These are phyloP conservation scores for Alternaria longipes DNA, from an alignment of 2,329 filamentous ascomycete species.

Conservation along the genomic window DNA sequence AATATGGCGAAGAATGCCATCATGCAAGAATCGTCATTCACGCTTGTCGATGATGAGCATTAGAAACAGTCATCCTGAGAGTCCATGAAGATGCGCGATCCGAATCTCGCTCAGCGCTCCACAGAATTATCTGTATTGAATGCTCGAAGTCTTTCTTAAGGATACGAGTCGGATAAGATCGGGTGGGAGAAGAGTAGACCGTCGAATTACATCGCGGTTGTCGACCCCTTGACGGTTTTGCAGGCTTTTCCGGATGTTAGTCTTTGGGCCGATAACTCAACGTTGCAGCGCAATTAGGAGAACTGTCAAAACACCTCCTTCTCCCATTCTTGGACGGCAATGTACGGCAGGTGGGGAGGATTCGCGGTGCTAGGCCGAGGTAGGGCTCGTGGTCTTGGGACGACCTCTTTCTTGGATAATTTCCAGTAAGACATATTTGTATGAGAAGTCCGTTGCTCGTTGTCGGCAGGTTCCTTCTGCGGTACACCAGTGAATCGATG, in stretches of 20 bases:
- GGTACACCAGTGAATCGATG: too few species aligned
- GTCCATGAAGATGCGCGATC: background rate
- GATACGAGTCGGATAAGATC: too few species aligned
- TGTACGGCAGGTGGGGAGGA: background rate
- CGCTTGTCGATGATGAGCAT: background rate
- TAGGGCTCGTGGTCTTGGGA: background rate
- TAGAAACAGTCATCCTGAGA: background rate
- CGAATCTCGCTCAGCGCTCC: too few species aligned
- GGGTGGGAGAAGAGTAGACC: too few species aligned
- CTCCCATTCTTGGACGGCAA: background rate
- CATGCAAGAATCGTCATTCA: background rate
- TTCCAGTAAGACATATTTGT: too few species aligned
- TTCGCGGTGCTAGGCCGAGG: background rate
- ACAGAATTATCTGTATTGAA: accelerated
- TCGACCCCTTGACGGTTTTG: too few species aligned
- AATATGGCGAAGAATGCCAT: background rate
- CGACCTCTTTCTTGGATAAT: too few species aligned
- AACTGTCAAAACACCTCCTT: background rate
- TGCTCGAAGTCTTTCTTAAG: too few species aligned
- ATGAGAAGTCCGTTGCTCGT: too few species aligned
- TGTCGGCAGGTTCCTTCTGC: background rate
- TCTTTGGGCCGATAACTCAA: accelerated
- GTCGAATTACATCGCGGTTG: too few species aligned
- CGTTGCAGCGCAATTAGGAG: background rate
- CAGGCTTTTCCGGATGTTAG: background rate